Percentiles rank a stretch among this genome's conserved stretches.
Conservation (phyloP, 805 yeast species). For the Lachancea fermentati region DNA sequence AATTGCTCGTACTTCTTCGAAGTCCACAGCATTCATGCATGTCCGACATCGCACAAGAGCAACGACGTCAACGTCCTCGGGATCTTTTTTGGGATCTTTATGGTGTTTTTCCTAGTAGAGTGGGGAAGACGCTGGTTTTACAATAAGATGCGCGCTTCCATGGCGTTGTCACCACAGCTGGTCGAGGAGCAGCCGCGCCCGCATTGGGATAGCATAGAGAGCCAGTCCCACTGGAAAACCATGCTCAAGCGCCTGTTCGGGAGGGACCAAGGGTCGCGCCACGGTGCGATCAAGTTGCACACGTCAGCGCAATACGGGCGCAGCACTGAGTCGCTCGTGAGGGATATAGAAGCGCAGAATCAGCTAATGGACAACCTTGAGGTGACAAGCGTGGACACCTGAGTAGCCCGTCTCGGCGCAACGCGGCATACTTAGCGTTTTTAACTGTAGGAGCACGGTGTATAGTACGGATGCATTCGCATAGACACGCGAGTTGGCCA, state of each 20-base stretch:
- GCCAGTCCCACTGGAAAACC: conserved; percentile 14
- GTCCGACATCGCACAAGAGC: conserved; percentile 68
- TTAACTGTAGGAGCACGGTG: no score
- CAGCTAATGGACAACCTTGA: conserved; percentile 37
- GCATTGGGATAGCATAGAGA: conserved; percentile 27
- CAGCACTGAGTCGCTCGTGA: conserved; percentile 10
- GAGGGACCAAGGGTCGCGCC: not conserved
- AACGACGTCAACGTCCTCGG: conserved; percentile 61
- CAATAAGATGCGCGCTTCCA: conserved; percentile 10
- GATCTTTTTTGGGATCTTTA: conserved; percentile 52
- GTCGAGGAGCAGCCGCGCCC: conserved; percentile 42
- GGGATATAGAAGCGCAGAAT: conserved; percentile 38
- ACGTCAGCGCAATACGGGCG: conserved; percentile 7
- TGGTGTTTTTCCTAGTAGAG: conserved; percentile 36
- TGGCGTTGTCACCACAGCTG: conserved; percentile 25
- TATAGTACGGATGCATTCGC: no score
- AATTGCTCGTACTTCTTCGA: conserved; percentile 83
- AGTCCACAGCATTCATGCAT: conserved; percentile 77
- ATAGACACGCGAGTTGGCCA: no score
- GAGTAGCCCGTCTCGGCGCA: no score
- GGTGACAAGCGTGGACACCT: conserved; percentile 18
- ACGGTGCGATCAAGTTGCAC: conserved; percentile 13
- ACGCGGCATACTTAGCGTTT: no score
- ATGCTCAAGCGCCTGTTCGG: conserved; percentile 4
- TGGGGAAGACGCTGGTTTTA: conserved; percentile 32